Base-by-base conservation (phyloP, 2,329 filamentous ascomycete genomes). In the Fusarium domesticum region DNA sequence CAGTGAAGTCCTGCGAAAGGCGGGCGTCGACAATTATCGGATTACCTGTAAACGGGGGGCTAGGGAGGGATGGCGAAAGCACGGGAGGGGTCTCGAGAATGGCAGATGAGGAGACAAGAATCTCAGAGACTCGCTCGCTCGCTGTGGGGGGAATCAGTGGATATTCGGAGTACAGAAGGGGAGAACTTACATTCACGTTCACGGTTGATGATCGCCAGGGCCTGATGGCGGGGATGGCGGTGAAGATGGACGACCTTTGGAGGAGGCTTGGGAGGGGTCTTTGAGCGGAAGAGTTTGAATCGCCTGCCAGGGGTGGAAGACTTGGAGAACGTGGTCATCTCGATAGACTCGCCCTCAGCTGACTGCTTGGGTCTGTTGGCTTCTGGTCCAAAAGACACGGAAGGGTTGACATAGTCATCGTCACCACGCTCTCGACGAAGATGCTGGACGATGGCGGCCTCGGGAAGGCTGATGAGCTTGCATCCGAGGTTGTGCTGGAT, bases 401-500 rank as follows among this genome's bases (percentile, higher is more conserved):
- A 57, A 4, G 52, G 45, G 25, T 66, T 60, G 1, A 64, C 69
- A 36, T 69, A 65, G 28, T 70, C 67, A 41, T 69, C 67, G 36
- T 69, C 64, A 6, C 66, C 67, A 12, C 63, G 47, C 15, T 63
- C 57, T 32, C 64, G 48, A 16, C 66, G 62, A 18, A 60, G 54
- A 6, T 58, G 57, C 35, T 69, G 67, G 15, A 64, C 19, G 47
- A 58, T 59, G 2, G 66, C 65, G 12, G 68, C 68, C 28, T 69
- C 67, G 1, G 63, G 61, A 14, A 70, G 53, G 40, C 67, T 68
- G 36, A 70, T 64, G 11, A 70, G 57, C 8, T 61, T 59, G 28
- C 70, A 70, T 8, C 23, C 23, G 1, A 61, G 66, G 2, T 70
- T 56, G 2, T 54, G 59, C 3, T 62, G 55, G 18, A 64, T 54